These are phyloP conservation scores for Stentor coeruleus DNA, from an alignment of 73 alveolate genomes.

Conservation along the genomic window DNA sequence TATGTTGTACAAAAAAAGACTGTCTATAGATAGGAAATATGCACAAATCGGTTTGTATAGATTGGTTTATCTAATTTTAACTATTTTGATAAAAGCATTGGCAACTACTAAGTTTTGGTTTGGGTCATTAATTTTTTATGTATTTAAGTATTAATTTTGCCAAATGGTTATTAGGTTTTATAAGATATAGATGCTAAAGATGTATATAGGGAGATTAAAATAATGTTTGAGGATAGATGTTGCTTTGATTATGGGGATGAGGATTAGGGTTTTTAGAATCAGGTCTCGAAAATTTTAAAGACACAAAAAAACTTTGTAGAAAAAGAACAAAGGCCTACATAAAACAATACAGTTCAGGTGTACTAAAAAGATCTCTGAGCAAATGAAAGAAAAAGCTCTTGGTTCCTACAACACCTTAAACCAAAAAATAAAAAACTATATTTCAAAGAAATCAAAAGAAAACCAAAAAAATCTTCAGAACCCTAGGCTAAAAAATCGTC, in stretches of 20 bases:
- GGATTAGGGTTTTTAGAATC: conserved; percentile 38
- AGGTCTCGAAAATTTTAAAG: conserved; percentile 27
- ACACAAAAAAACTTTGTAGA: background rate
- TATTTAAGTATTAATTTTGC: too few species aligned
- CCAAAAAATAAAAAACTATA: too few species aligned
- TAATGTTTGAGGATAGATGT: too few species aligned
- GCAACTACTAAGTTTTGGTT: too few species aligned
- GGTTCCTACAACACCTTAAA: background rate
- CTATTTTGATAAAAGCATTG: background rate
- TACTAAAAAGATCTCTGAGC: background rate
- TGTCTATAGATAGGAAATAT: background rate
- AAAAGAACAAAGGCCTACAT: background rate
- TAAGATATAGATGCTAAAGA: too few species aligned
- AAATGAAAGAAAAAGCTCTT: background rate
- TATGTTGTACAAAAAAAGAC: background rate
- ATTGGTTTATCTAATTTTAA: background rate
- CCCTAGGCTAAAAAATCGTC: background rate
- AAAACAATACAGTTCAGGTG: background rate
- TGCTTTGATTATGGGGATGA: conserved; percentile 17
- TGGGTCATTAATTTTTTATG: too few species aligned
- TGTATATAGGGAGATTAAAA: too few species aligned
- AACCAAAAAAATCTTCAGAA: background rate
- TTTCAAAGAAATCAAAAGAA: too few species aligned
- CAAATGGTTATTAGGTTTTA: too few species aligned
- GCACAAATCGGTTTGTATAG: background rate